phyloP scores from a whole-genome alignment of 108 stramenopile species.

The Pseudonitzschia pungens region DNA sequence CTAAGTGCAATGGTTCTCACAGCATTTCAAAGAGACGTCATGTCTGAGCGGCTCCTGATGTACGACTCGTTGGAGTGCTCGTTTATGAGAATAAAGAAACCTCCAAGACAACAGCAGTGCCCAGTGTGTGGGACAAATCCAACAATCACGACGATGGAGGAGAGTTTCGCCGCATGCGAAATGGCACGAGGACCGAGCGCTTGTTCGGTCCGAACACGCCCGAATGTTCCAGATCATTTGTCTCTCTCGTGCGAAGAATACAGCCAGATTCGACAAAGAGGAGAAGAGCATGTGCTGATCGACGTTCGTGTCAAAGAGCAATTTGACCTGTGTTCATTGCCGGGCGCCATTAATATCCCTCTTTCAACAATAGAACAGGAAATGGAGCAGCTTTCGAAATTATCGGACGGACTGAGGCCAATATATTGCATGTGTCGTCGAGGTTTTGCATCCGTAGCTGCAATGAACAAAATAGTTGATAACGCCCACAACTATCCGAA shows the following conservation, averaged over 20 bases:
- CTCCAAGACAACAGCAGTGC: conserved; percentile 57
- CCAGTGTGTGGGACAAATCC: conserved; percentile 67
- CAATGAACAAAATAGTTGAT: conserved; percentile 56
- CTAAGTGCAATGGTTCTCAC: no score
- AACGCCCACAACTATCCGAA: conserved; percentile 21
- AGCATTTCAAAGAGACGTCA: conserved; percentile 31
- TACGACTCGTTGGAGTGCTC: conserved; percentile 77
- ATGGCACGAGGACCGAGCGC: conserved; percentile 58
- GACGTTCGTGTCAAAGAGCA: conserved; percentile 78
- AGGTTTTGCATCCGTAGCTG: conserved; percentile 68
- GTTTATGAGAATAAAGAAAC: conserved; percentile 77
- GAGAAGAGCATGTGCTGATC: conserved; percentile 61
- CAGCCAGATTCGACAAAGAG: conserved; percentile 26
- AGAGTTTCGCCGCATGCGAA: conserved; percentile 50
- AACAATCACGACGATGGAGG: conserved; percentile 65
- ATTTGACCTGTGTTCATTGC: conserved; percentile 72
- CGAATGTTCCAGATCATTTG: conserved; percentile 3
- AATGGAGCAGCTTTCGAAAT: conserved; percentile 43
- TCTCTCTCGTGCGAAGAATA: conserved; percentile 59
- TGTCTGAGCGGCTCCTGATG: conserved; percentile 78
- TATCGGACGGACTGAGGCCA: conserved; percentile 44
- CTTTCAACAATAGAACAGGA: conserved; percentile 45
- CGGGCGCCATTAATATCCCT: conserved; percentile 72
- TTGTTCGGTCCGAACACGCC: conserved; percentile 10
- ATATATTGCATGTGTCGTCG: conserved; percentile 81